Percentiles rank a stretch among this genome's conserved stretches.
Evolutionary conservation across 108 stramenopile genomes (phyloP).

Genomic region (Skeletonema tropicum): DNA sequence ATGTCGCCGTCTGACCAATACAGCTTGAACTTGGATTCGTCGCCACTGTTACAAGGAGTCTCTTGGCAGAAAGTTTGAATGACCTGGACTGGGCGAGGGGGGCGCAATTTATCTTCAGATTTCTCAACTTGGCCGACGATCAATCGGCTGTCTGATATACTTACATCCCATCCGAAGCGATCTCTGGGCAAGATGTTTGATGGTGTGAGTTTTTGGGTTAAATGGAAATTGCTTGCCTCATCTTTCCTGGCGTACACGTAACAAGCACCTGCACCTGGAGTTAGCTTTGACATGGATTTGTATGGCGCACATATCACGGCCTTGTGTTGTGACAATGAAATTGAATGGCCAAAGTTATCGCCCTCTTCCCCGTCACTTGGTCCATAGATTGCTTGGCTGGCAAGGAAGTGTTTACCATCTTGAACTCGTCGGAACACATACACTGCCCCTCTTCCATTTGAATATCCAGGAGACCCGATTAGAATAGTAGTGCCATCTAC

Average conservation of each 20-base stretch:
- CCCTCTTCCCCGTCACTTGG: constrained; percentile 29
- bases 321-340: constrained; percentile 32
- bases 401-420: constrained; percentile 18
- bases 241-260: constrained; percentile 49
- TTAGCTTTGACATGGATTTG: constrained; percentile 5
- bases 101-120: constrained; percentile 25
- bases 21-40: constrained; percentile 28
- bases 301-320: constrained; percentile 52
- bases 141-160: constrained; percentile 44
- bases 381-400: constrained; percentile 44
- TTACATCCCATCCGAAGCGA: constrained; percentile 58
- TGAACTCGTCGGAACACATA: constrained; percentile 39
- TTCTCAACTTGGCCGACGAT: constrained; percentile 59
- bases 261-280: constrained; percentile 51
- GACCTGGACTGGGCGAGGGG: constrained; percentile 57
- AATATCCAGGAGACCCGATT: constrained; percentile 39
- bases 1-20: constrained; percentile 12
- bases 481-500: constrained; percentile 33
- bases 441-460: constrained; percentile 33
- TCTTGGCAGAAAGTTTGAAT: constrained; percentile 36
- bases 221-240: constrained; percentile 18
- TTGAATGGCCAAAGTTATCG: constrained; percentile 46
- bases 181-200: constrained; percentile 60
- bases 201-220: constrained; percentile 46
- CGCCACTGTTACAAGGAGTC: constrained; percentile 14